Base-by-base conservation (phyloP, 495 filamentous ascomycete genomes). In the Neurospora intermedia region DNA sequence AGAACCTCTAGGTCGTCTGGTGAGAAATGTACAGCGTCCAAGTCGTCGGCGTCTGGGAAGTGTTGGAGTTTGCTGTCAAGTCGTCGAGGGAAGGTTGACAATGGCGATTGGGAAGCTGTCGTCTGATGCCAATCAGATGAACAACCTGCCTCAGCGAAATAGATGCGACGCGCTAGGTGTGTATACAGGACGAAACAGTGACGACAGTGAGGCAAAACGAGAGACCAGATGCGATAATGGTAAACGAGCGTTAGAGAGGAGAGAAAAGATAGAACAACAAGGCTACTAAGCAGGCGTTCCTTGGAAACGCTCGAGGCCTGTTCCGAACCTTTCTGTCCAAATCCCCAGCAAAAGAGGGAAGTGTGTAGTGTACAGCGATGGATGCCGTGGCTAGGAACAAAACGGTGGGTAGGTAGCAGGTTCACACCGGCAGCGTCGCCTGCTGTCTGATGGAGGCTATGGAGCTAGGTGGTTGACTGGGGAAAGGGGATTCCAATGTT, bases 231-330 rank as follows among this genome's bases (percentile, higher is more conserved):
- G 75, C 75, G 75, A 74, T 75, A 80, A 72, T 31, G 20, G 35
- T 38, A 76, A 81, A 80, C 80, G 80, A 81, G 75, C 69, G 80
- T 79, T 73, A 43, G 70, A 43, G 69, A 69, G 31, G 41, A 35
- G 20, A 35, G 59, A 38, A 43, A 45, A 74, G 62, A 73, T 23
- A 70, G 23, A 69, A 43, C 71, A 73, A 72, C 66, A 74, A 74
- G 71, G 71, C 71, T 72, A 59, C 71, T 72, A 40, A 59, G 45
- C 71, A 40, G 23, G 31, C 16, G 16, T 27, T 40, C 35, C 35
- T 38, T 38, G 35, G 35, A 38, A 38, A 38, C 35, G 35, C 35
- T 4, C 35, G 70, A 69, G 71, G 74, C 70, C 69, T 69, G 27
- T 62, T 76, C 73, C 48, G 69, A 69, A 40, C 48, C 73, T 39